phyloP scores from a whole-genome alignment of 768 basidiomycete species.

The Suillus alpinus region DNA sequence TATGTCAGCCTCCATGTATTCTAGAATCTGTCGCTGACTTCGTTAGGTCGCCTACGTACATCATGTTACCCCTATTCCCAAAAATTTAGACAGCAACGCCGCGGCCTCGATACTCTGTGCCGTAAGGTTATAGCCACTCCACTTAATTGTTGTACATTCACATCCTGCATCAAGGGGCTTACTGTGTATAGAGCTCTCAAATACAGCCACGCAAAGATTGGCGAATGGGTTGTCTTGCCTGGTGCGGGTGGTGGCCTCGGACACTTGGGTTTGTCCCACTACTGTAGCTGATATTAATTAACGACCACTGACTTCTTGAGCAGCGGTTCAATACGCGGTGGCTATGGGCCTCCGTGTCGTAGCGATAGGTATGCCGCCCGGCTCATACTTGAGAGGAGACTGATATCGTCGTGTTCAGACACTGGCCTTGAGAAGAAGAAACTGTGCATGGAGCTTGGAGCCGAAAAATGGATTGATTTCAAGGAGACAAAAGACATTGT shows the following conservation, averaged over 20 bases:
- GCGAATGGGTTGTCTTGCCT: slow-evolving; percentile 75
- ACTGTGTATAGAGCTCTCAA: slow-evolving; percentile 89
- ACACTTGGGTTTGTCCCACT: slow-evolving; percentile 53
- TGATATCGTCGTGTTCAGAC: slow-evolving; percentile 38
- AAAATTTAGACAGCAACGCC: slow-evolving; percentile 56
- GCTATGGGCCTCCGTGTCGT: slow-evolving; percentile 78
- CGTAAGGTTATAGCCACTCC: slow-evolving; percentile 33
- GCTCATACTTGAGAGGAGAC: neutral
- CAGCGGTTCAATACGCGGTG: slow-evolving; percentile 77
- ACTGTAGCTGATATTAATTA: no score
- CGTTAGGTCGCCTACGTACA: slow-evolving; percentile 63
- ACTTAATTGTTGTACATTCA: neutral
- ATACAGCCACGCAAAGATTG: slow-evolving; percentile 57
- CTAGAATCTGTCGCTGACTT: neutral
- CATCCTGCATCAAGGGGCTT: slow-evolving; percentile 49
- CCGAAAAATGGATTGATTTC: slow-evolving; percentile 81
- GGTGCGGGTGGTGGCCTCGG: slow-evolving; percentile 84
- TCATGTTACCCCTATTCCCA: slow-evolving; percentile 79
- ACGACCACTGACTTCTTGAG: neutral
- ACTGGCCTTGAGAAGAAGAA: slow-evolving; percentile 71
- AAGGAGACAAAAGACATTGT: slow-evolving; percentile 63
- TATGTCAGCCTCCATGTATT: slow-evolving; percentile 25
- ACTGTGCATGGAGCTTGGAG: slow-evolving; percentile 60
- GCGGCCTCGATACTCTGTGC: slow-evolving; percentile 81
- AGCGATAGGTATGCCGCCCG: slow-evolving; percentile 49